Conservation (phyloP, 1,284 basidiomycete genomes). For the Malassezia psittaci region DNA sequence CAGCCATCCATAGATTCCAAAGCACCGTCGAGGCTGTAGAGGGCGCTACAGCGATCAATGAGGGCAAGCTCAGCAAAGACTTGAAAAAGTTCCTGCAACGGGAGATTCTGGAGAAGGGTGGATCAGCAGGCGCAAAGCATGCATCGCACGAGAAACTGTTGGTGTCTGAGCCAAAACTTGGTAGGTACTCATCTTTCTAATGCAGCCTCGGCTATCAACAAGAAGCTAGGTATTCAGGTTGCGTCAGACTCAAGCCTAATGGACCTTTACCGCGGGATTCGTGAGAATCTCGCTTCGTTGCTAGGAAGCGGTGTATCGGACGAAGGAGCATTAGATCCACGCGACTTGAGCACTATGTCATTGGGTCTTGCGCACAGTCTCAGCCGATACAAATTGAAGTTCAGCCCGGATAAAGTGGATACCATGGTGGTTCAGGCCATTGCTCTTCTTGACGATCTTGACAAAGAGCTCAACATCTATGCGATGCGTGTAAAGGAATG, state of each 20-base stretch:
- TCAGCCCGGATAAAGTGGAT: conserved; percentile 98
- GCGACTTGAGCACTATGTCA: conserved; percentile 93
- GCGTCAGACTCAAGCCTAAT: conserved; percentile 57
- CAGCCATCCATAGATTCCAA: conserved; percentile 88
- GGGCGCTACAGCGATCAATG: conserved; percentile 83
- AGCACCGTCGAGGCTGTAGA: conserved; percentile 98
- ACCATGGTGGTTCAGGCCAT: conserved; percentile 99
- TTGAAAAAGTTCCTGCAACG: conserved; percentile 87
- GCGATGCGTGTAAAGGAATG: conserved; percentile 99
- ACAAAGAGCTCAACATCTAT: conserved; percentile 99
- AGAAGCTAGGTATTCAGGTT: conserved; percentile 87
- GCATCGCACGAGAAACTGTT: conserved; percentile 65
- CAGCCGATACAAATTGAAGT: conserved; percentile 97
- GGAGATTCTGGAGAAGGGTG: conserved; percentile 58
- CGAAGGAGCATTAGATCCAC: conserved; percentile 53
- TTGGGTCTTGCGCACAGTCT: conserved; percentile 92
- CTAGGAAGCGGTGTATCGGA: conserved; percentile 50
- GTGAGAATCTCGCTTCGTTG: conserved; percentile 73
- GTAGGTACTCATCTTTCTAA: conserved; percentile 52
- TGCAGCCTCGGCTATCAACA: conserved; percentile 60
- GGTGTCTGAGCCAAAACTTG: conserved; percentile 81
- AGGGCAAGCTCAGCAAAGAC: conserved; percentile 82
- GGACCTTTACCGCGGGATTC: conserved; percentile 92
- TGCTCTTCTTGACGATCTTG: conserved; percentile 90
- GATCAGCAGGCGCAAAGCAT: conserved; percentile 65